Conservation (phyloP, 1,284 basidiomycete genomes). For the Puccinia horiana region DNA sequence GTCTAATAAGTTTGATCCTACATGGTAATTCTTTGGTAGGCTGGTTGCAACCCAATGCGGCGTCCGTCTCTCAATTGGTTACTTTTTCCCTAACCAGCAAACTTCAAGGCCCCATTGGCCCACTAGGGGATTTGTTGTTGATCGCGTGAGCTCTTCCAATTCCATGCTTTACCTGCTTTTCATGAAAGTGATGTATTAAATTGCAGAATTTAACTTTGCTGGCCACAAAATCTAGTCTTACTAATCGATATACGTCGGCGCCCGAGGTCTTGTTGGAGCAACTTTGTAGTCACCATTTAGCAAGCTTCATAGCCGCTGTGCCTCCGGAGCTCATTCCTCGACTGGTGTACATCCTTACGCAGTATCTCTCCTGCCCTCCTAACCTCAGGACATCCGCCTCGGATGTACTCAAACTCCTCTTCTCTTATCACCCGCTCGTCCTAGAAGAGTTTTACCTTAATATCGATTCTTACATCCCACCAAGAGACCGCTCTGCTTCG, state of each 20-base stretch:
- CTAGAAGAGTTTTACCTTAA: constrained; percentile 43
- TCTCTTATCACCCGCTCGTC: constrained; percentile 26
- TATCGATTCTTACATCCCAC: constrained; percentile 7
- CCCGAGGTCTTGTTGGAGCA: constrained; percentile 44
- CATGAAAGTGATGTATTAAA: background rate
- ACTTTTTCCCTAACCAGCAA: constrained; percentile 10
- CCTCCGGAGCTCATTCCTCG: constrained; percentile 30
- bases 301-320: constrained; percentile 22
- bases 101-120: constrained; percentile 5
- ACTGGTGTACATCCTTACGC: constrained; percentile 47
- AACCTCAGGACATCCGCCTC: constrained; percentile 28
- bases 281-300: constrained; percentile 43
- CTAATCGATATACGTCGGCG: constrained; percentile 25
- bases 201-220: background rate
- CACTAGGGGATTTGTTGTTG: constrained; percentile 32
- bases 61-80: constrained; percentile 28
- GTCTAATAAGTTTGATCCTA: background rate
- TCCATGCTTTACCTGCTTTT: background rate
- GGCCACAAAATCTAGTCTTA: constrained; percentile 21
- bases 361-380: constrained; percentile 27
- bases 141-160: constrained; percentile 29
- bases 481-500: constrained; percentile 7
- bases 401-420: constrained; percentile 42
- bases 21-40: constrained; percentile 24
- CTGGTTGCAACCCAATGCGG: constrained; percentile 40